A percentile compares a stretch with the other conserved stretches of the same genome.
Conservation (phyloP, 768 basidiomycete genomes). For the Xanthoconium purpureum region DNA sequence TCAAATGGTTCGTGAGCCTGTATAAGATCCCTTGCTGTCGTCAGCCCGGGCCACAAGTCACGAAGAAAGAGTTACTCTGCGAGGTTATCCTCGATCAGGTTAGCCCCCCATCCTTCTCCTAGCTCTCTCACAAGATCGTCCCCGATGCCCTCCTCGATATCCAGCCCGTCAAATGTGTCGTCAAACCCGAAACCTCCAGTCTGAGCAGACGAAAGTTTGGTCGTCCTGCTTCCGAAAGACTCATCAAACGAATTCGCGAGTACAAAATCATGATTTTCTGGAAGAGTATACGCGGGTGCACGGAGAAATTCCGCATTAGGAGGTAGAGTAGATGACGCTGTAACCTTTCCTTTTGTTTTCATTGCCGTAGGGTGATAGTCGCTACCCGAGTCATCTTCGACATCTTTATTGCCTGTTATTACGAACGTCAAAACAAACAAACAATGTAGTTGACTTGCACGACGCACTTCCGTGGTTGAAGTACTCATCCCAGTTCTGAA, state of each 20-base stretch:
- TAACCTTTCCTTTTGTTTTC: slow-evolving; percentile 28
- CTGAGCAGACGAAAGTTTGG: slow-evolving; percentile 54
- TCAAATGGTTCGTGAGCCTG: slow-evolving; percentile 19
- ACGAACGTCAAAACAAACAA: background rate
- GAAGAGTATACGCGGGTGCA: slow-evolving; percentile 59
- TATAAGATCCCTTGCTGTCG: slow-evolving; percentile 7
- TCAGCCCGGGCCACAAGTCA: slow-evolving; percentile 8
- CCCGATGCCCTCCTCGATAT: slow-evolving; percentile 57
- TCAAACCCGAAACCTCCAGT: slow-evolving; percentile 46
- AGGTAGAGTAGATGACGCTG: slow-evolving; percentile 21
- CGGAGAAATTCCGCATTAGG: slow-evolving; percentile 44
- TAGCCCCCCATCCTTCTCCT: slow-evolving; percentile 63
- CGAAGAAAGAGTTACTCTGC: slow-evolving; percentile 13
- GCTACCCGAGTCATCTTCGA: slow-evolving; percentile 40
- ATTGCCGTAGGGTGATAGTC: slow-evolving; percentile 46
- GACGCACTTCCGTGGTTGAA: slow-evolving; percentile 45
- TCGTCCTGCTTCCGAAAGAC: slow-evolving; percentile 44
- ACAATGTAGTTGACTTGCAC: background rate
- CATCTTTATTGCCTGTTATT: slow-evolving; percentile 6
- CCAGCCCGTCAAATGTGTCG: slow-evolving; percentile 57
- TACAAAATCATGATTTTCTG: slow-evolving; percentile 67
- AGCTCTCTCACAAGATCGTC: slow-evolving; percentile 76
- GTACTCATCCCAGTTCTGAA: slow-evolving; percentile 63
- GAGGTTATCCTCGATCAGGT: slow-evolving; percentile 3
- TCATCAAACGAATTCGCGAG: slow-evolving; percentile 64